phyloP scores from a whole-genome alignment of 2,329 filamentous ascomycete genomes.

The Trichoderma aggressivum region DNA sequence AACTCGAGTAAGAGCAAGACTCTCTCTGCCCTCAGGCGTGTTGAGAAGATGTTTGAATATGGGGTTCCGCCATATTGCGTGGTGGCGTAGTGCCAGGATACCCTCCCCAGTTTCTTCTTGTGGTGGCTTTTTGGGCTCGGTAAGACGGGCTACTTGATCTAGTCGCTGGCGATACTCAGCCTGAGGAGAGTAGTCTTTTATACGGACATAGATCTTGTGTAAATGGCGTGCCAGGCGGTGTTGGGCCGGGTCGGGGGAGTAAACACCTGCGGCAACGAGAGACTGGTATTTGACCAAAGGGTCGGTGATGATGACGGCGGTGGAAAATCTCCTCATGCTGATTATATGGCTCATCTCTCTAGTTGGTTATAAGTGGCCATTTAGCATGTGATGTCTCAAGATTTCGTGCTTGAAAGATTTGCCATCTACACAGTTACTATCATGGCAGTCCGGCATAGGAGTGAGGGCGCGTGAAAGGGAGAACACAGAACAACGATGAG shows the following conservation, averaged over 20 bases:
- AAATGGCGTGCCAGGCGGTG: slow-evolving; percentile 72
- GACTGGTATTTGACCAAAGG: slow-evolving; percentile 74
- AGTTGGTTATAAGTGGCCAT: background rate
- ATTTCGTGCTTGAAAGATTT: background rate
- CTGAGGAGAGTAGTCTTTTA: slow-evolving; percentile 76
- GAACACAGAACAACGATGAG: background rate
- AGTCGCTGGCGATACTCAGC: slow-evolving; percentile 66
- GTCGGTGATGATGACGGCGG: slow-evolving; percentile 62
- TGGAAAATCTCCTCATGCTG: slow-evolving; percentile 38
- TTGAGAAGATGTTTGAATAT: slow-evolving; percentile 59
- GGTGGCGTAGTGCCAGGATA: slow-evolving; percentile 48
- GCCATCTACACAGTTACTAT: background rate
- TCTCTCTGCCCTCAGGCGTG: slow-evolving; percentile 52
- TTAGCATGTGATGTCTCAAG: background rate
- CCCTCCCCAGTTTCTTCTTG: slow-evolving; percentile 32
- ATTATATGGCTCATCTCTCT: background rate
- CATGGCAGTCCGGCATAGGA: background rate
- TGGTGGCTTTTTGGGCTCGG: slow-evolving; percentile 29
- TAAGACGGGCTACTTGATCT: slow-evolving; percentile 53
- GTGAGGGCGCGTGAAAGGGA: background rate
- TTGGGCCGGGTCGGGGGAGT: slow-evolving; percentile 67
- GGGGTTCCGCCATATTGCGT: slow-evolving; percentile 57
- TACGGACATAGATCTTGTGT: slow-evolving; percentile 68
- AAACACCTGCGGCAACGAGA: slow-evolving; percentile 63
- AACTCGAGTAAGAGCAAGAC: slow-evolving; percentile 63